Base-by-base conservation (phyloP, 2,329 filamentous ascomycete species). In the Cercospora sp. region DNA sequence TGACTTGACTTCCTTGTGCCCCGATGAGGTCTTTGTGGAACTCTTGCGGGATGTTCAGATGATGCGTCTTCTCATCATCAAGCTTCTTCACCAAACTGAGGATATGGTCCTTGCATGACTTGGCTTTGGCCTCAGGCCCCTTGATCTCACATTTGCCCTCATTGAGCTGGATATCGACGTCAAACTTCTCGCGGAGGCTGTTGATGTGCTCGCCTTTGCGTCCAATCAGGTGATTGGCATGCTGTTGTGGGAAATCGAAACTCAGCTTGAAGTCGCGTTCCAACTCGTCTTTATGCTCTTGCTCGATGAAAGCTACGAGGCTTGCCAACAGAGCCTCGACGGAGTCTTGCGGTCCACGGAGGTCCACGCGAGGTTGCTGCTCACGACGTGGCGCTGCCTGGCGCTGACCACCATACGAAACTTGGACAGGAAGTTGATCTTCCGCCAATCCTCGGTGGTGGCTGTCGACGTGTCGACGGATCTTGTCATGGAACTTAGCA, bases 191-290 rank as follows among this genome's bases (percentile, higher is more conserved):
- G 33, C 88, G 86, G 57, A 90, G 81, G 74, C 88, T 88, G 77
- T 88, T 89, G 78, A 91, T 90, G 78, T 90, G 90, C 74, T 89
- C 87, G 62, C 89, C 89, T 45, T 85, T 84, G 75, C 86, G 87
- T 68, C 89, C 89, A 69, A 91, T 90, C 26, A 91, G 86, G 78
- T 97, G 91, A 79, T 97, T 97, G 71, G 94, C 93, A 77, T 89
- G 96, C 81, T 97, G 96, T 78, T 97, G 92, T 7, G 94, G 94
- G 83, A 97, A 99, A 71, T 97, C 93, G 73, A 98, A 98, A 28
- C 87, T 88, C 68, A 92, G 83, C 2, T 89, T 93, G 81, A 94
- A 96, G 55, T 92, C 93, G 68, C 94, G 91, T 81, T 98, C 94
- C 78, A 95, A 91, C 80, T 98, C 94, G 69, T 98, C 94, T 78